phyloP scores from a whole-genome alignment of 805 yeast species.

The Wickerhamiella cacticola region DNA sequence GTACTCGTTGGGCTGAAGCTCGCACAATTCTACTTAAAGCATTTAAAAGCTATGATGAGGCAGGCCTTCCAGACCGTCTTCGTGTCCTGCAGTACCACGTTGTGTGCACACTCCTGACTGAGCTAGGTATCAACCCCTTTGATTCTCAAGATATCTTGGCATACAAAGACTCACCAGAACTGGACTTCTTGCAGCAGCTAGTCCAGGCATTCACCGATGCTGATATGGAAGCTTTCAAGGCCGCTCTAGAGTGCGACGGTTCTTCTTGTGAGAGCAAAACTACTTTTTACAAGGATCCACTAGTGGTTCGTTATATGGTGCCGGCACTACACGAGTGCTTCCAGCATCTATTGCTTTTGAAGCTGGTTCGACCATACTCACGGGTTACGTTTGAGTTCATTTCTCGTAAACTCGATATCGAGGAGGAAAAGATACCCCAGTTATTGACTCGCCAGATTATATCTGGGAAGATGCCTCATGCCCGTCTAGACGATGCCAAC shows the following conservation, averaged over 20 bases:
- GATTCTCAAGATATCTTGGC: conserved; percentile 60
- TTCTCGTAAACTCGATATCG: conserved; percentile 20
- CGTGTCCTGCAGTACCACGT: conserved; percentile 49
- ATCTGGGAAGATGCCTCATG: conserved; percentile 23
- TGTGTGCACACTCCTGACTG: conserved; percentile 43
- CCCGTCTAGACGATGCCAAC: conserved; percentile 24
- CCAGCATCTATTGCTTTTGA: conserved; percentile 24
- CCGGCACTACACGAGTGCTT: conserved; percentile 20
- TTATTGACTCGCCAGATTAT: conserved; percentile 24
- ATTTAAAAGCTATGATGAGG: conserved; percentile 50
- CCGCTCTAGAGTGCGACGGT: neutral
- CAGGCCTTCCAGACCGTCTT: conserved; percentile 51
- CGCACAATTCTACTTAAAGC: conserved; percentile 43
- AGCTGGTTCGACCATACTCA: conserved; percentile 26
- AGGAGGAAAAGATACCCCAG: conserved; percentile 17
- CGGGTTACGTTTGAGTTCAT: conserved; percentile 23
- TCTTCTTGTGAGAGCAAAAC: neutral
- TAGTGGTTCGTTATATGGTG: conserved; percentile 1
- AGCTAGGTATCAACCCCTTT: conserved; percentile 56
- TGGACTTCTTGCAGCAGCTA: conserved; percentile 25
- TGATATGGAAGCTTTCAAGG: conserved; percentile 20
- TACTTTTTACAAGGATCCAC: neutral
- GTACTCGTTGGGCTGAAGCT: conserved; percentile 44
- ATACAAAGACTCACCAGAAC: conserved; percentile 30
- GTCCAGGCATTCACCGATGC: conserved; percentile 29